These are phyloP conservation scores for Russula ochroleuca DNA, from an alignment of 768 basidiomycete genomes.

Conservation along the genomic window DNA sequence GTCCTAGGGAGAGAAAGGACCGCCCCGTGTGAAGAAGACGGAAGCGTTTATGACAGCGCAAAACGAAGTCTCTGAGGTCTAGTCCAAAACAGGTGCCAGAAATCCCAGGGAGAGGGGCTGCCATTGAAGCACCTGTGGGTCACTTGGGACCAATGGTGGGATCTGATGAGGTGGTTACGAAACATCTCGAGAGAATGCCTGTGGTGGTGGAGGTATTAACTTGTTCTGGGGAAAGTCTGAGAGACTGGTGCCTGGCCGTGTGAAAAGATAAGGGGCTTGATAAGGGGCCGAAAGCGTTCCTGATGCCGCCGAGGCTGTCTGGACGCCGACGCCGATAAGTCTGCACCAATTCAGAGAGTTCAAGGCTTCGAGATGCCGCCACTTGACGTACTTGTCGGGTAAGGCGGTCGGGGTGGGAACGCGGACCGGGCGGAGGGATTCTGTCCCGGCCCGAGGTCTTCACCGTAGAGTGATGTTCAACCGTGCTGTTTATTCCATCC, in stretches of 20 bases:
- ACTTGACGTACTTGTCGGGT: too few relatives aligned
- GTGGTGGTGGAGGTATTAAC: not conserved
- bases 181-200: not conserved
- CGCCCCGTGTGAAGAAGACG: not conserved
- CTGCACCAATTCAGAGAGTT: too few relatives aligned
- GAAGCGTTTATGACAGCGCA: not conserved
- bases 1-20: not conserved
- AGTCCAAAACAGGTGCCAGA: not conserved
- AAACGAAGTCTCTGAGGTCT: not conserved
- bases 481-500: conserved; percentile 10
- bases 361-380: too few relatives aligned
- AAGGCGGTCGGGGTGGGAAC: too few relatives aligned
- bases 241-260: not conserved
- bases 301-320: too few relatives aligned
- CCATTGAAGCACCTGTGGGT: not conserved
- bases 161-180: not conserved
- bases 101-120: not conserved
- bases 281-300: not conserved
- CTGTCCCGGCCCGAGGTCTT: not conserved
- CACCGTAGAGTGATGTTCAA: not conserved
- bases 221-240: not conserved
- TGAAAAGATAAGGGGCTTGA: conserved; percentile 1
- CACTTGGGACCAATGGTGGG: not conserved
- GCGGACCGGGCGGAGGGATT: not conserved
- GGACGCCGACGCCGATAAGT: too few relatives aligned